Base-by-base conservation (phyloP, 2,329 filamentous ascomycete species). In the Fusarium agapanthi region DNA sequence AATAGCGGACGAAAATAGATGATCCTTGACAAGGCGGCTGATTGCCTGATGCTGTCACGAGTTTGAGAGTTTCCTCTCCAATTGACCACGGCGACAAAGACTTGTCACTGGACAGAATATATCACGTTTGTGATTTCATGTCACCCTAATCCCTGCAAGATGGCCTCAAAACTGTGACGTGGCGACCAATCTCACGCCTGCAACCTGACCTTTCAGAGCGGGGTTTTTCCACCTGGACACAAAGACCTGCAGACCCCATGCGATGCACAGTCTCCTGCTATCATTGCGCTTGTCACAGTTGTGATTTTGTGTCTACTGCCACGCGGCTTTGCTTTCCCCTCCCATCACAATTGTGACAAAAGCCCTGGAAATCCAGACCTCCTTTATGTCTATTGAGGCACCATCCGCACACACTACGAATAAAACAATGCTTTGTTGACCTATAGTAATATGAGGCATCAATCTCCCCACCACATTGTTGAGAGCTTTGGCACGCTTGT, bases 161-260 rank as follows among this genome's bases (percentile, higher is more conserved):
- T 37, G 61, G 56, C 44, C 56, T 61, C 56, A 44, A 61, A 38
- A 34, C 9, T 26, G 30, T 51, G 44, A 61, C 61, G 61, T 61
- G 61, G 30, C 55, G 24, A 15, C 38, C 56, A 61, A 51, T 61
- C 56, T 64, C 16, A 28, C 22, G 13, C 32, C 26, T 24, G 34
- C 7, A 37, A 34, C n/a, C 44, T 59, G 24, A 54, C 5, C 32
- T 32, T 9, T n/a, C 20, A 35, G 14, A 44, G 56, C 61, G 32
- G 61, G 56, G 44, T 12, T 64, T 37, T 61, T 34, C 26, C 12
- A 44, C 38, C 44, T 61, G 3, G 6, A 9, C 61, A 61, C 61
- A 34, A 13, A 16, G 24, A 20, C 15, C 20, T 35, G 13, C 26
- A 32, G 26, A 30, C 16, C 20, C n/a, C 18, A n/a, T 44, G 38